Percentiles rank a stretch among this genome's conserved stretches.
phyloP scores from a whole-genome alignment of 345 rosid genomes.

The Gossypium raimondii region DNA sequence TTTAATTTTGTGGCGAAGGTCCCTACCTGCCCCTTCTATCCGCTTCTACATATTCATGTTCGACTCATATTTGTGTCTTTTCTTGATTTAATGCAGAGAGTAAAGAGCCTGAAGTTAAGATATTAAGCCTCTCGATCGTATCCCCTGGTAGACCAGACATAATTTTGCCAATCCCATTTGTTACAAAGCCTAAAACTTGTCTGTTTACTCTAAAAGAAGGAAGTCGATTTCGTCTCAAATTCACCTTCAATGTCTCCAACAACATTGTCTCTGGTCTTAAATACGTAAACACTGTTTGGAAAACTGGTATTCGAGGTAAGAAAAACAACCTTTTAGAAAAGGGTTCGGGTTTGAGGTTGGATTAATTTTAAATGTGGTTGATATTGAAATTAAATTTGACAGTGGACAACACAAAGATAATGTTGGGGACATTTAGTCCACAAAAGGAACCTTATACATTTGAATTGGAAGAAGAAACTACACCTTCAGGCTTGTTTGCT shows the following conservation, averaged over 20 bases:
- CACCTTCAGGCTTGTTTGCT: slow-evolving; percentile 76
- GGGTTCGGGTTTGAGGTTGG: not conserved
- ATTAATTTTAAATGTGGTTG: not conserved
- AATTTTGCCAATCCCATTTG: slow-evolving; percentile 45
- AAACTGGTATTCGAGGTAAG: slow-evolving; percentile 63
- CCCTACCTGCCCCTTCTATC: too few species aligned
- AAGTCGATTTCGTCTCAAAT: slow-evolving; percentile 50
- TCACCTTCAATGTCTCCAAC: slow-evolving; percentile 59
- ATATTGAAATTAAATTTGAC: not conserved
- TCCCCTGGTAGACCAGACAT: slow-evolving; percentile 60
- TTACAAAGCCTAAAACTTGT: slow-evolving; percentile 46
- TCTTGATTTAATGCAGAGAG: slow-evolving; percentile 34
- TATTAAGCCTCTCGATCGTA: slow-evolving; percentile 43
- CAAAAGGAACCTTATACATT: slow-evolving; percentile 62
- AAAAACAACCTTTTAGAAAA: not conserved
- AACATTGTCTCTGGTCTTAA: slow-evolving; percentile 83
- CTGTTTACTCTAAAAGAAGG: slow-evolving; percentile 81
- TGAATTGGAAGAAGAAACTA: slow-evolving; percentile 59
- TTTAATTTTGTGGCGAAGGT: too few species aligned
- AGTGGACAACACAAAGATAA: slow-evolving; percentile 70
- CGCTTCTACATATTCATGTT: too few species aligned
- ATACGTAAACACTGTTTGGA: slow-evolving; percentile 77
- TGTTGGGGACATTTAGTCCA: slow-evolving; percentile 79
- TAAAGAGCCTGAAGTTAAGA: slow-evolving; percentile 66
- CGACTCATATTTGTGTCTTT: not conserved